Evolutionary conservation across 805 yeast genomes (phyloP), one percentile per base, ranked within the genome.

Genomic region (Sugiyamaella lignohabitans): DNA sequence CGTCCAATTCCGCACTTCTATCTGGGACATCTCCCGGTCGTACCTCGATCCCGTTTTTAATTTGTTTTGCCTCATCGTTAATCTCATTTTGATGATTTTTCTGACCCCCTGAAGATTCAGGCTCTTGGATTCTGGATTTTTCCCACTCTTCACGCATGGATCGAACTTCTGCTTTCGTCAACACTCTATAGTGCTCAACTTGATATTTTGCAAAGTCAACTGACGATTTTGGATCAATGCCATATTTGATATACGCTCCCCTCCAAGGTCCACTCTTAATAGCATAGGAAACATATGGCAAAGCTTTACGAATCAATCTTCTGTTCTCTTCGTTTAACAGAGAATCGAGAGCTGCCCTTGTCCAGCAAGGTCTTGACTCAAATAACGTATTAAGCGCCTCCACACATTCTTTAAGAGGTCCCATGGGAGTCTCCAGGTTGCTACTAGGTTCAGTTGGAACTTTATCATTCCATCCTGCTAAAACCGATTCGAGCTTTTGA

Each of bases 251-350:
- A 61, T 83, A 87, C 8, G 93, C 78, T 50, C 87, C 87, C 56
- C 98, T 74, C 95, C 96, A 93, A 0, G 98, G 98, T 0, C 98
- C 98, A 58, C 84, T 84, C 32, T 84, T 79, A 61, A 80, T 84
- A 37, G 87, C 75, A 61, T 80, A 93, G 0, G 96, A 75, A 0
- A 87, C 84, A 61, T 85, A 82, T 0, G 98, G 95, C 42, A 93
- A 63, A 0, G 96, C 94, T 52, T 76, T 80, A 55, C 84, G 80
- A 38, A 91, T 53, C 59, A 78, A 58, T 63, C 62, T 55, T 63
- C 67, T 53, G 63, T 67, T 47, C 57, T 70, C 51, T 2, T 37
- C 44, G 11, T 54, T 44, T n/a, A 60, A 34, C 23, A 49, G 43
- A 11, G 54, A 51, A n/a, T 59, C 57, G 16, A 61, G 43, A 53